phyloP scores from a whole-genome alignment of 176 grass and related monocot genomes.

The Oryza longistaminata region DNA sequence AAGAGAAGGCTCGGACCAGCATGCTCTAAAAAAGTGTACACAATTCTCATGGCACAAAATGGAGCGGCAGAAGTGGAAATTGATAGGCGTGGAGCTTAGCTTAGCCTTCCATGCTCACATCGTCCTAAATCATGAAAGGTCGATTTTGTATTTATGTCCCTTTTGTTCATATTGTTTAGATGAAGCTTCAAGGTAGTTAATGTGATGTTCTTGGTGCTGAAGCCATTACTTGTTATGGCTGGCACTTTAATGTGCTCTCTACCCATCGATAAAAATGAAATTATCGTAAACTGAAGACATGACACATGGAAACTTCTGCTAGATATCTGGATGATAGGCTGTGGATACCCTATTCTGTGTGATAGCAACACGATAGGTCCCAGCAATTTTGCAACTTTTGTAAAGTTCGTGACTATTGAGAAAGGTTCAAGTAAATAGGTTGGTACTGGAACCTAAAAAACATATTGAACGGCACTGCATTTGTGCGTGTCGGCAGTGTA shows the following conservation, averaged over 20 bases:
- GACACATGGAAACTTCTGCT: neutral
- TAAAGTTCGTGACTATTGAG: neutral
- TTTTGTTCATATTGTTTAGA: neutral
- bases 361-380: neutral
- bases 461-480: neutral
- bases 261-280: neutral
- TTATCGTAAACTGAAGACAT: neutral
- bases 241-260: neutral
- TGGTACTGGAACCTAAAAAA: neutral
- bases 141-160: neutral
- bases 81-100: slow-evolving; percentile 46
- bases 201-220: neutral
- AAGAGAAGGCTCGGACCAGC: slow-evolving; percentile 57
- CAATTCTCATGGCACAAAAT: slow-evolving; percentile 70
- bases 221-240: neutral
- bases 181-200: slow-evolving; percentile 8
- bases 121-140: neutral
- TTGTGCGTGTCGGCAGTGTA: slow-evolving; percentile 7
- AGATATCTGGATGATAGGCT: neutral
- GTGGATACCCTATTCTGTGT: neutral
- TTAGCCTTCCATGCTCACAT: neutral
- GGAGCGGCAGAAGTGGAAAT: slow-evolving; percentile 47
- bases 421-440: neutral
- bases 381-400: neutral
- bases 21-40: slow-evolving; percentile 74